These are phyloP conservation scores for Diplotaxis tenuifolia DNA, from an alignment of 345 rosid species.

Conservation along the genomic window DNA sequence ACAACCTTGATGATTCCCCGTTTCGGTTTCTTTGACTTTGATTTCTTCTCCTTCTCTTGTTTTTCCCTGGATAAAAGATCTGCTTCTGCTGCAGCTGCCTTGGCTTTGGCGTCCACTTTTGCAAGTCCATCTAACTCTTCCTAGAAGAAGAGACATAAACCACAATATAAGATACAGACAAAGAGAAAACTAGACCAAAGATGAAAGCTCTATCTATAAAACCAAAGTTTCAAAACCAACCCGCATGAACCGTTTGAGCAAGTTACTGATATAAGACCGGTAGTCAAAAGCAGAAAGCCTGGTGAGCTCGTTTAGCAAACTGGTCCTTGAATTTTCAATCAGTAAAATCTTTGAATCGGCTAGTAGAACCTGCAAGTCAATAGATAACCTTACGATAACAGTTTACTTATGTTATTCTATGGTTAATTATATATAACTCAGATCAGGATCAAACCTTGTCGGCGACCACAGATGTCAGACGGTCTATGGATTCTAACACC, in stretches of 20 bases:
- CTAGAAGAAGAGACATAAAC: not conserved
- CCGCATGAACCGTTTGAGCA: not conserved
- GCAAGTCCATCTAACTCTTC: not conserved
- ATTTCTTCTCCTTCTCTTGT: not conserved
- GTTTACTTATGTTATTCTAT: not conserved
- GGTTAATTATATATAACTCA: not conserved
- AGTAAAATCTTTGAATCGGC: slow-evolving; percentile 25
- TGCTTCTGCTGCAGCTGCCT: slow-evolving; percentile 7
- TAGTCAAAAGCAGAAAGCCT: slow-evolving; percentile 12
- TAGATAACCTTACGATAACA: not conserved
- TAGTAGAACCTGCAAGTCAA: not conserved
- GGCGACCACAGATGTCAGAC: not conserved
- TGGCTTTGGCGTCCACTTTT: slow-evolving; percentile 9
- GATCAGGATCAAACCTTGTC: not conserved
- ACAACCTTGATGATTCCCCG: not conserved
- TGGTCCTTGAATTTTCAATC: not conserved
- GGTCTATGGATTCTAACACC: not conserved
- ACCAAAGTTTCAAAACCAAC: slow-evolving; percentile 5
- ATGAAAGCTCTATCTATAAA: not conserved
- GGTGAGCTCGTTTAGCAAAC: not conserved
- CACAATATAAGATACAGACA: not conserved
- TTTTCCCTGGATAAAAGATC: not conserved
- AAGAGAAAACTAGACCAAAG: not conserved
- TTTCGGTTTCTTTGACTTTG: not conserved
- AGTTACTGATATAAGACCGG: not conserved